Evolutionary conservation across 306 rosid genomes (phyloP), one percentile per base, ranked within the genome.

Genomic region (Citrullus mucosospermus): DNA sequence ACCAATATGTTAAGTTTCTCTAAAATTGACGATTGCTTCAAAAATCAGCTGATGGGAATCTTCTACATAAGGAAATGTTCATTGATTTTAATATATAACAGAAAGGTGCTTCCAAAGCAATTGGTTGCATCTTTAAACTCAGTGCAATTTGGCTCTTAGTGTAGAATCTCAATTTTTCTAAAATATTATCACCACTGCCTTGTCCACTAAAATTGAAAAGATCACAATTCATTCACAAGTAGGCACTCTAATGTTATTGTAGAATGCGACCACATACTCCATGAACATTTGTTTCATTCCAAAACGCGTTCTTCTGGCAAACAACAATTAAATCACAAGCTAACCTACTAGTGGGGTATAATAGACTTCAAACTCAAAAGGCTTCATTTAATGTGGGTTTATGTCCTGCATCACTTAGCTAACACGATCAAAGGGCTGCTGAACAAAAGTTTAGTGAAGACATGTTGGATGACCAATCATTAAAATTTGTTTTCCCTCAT

Each of bases 11-110:
- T 74, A 15, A 53, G 58, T 17, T 73, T 48, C 77, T 71, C 59
- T 36, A 25, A 28, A 48, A 72, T 72, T 74, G 32, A 53, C 61
- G 6, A 53, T 74, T 74, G 58, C 78, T 74, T 74, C 28, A 74
- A 50, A 74, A 30, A 74, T 74, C 61, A 74, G 58, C 60, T 28
- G 78, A 53, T 34, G 30, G 51, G 61, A 74, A 72, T 72, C 77
- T 72, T 72, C 77, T 48, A 50, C 25, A 48, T 50, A 72, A 72
- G 77, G 77, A 50, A 25, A 72, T 72, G 59, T 46, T 70, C 20
- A 43, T 44, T 43, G 58, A 48, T 71, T 74, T 74, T 74, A 30
- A 53, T 17, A 48, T 53, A 28, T 53, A 51, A 17, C 10, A 50
- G 18, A 53, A 38, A 74, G 22, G 46, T 51, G 48, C 44, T 51